Conservation (phyloP, 2,329 filamentous ascomycete species). For the Sphaerulina vaccinii region DNA sequence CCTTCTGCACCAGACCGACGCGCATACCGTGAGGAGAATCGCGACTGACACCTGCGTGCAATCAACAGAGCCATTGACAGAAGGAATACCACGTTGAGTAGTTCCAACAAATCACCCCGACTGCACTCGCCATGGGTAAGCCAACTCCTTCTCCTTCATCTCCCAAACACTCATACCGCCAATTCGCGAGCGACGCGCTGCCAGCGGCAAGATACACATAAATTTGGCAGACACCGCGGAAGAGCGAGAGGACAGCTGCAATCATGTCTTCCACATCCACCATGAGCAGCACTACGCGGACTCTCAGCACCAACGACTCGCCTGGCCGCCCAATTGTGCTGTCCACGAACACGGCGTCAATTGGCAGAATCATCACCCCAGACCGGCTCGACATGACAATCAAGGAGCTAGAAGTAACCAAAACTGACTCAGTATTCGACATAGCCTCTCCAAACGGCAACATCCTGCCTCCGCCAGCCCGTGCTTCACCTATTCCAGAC, state of each 20-base stretch:
- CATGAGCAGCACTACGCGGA: conserved; percentile 19
- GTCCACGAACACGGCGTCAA: conserved; percentile 23
- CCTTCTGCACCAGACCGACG: conserved; percentile 14
- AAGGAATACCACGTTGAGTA: conserved; percentile 29
- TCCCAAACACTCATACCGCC: conserved; percentile 23
- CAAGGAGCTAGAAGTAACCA: conserved; percentile 12
- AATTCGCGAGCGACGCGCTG: conserved; percentile 18
- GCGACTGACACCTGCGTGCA: conserved; percentile 26
- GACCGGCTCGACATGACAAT: conserved; percentile 25
- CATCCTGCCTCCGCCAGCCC: conserved; percentile 44
- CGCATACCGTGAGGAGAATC: conserved; percentile 2
- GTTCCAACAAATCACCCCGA: conserved; percentile 25
- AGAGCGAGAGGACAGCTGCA: conserved; percentile 8
- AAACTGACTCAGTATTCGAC: conserved; percentile 13
- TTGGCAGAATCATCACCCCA: conserved; percentile 26
- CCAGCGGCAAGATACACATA: conserved; percentile 20
- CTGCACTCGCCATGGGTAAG: conserved; percentile 38
- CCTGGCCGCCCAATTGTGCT: conserved; percentile 22
- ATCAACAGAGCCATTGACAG: conserved; percentile 24
- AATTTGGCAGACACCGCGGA: conserved; percentile 18
- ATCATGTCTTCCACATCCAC: conserved; percentile 24
- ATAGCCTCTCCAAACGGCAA: conserved; percentile 47
- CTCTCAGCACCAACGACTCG: conserved; percentile 16
- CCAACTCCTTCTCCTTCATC: conserved; percentile 25
- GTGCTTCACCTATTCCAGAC: conserved; percentile 48